These are phyloP conservation scores for Verticillium dahliae DNA, from an alignment of 2,329 filamentous ascomycete species.

Conservation along the genomic window DNA sequence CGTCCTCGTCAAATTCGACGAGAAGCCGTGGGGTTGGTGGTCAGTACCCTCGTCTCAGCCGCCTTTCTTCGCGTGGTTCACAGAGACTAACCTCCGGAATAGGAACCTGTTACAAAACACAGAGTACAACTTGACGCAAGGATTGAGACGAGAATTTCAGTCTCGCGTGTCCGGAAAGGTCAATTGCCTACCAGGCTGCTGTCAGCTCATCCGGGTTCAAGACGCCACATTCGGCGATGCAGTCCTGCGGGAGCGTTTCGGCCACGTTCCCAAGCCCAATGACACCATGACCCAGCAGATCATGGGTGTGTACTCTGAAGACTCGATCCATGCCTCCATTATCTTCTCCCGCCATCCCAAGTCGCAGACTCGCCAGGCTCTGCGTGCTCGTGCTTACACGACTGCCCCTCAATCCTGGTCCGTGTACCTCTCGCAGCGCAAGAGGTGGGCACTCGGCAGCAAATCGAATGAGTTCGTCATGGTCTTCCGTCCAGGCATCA, in stretches of 20 bases:
- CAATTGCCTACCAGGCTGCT: constrained; percentile 41
- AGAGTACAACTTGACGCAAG: constrained; percentile 40
- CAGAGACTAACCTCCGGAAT: constrained; percentile 2
- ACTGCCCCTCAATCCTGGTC: constrained; percentile 36
- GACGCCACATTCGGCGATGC: constrained; percentile 41
- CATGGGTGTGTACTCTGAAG: constrained; percentile 41
- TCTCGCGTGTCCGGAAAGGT: constrained; percentile 41
- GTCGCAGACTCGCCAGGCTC: constrained; percentile 37
- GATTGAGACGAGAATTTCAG: constrained; percentile 40
- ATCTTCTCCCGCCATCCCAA: constrained; percentile 38
- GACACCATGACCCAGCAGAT: constrained; percentile 41
- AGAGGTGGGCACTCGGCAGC: constrained; percentile 40
- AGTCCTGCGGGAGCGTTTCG: constrained; percentile 37
- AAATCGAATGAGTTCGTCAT: constrained; percentile 43
- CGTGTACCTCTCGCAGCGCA: constrained; percentile 41
- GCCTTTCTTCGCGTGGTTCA: neutral
- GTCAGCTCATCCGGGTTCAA: constrained; percentile 41
- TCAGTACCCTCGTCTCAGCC: constrained; percentile 6
- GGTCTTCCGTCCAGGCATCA: constrained; percentile 34
- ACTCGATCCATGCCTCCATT: constrained; percentile 41
- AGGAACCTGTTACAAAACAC: constrained; percentile 35
- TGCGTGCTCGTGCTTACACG: constrained; percentile 38
- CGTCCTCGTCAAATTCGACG: constrained; percentile 40
- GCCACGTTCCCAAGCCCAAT: constrained; percentile 39
- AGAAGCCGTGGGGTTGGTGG: constrained; percentile 33